phyloP scores from a whole-genome alignment of 139 green algal species.

The Klebsormidium nitens region DNA sequence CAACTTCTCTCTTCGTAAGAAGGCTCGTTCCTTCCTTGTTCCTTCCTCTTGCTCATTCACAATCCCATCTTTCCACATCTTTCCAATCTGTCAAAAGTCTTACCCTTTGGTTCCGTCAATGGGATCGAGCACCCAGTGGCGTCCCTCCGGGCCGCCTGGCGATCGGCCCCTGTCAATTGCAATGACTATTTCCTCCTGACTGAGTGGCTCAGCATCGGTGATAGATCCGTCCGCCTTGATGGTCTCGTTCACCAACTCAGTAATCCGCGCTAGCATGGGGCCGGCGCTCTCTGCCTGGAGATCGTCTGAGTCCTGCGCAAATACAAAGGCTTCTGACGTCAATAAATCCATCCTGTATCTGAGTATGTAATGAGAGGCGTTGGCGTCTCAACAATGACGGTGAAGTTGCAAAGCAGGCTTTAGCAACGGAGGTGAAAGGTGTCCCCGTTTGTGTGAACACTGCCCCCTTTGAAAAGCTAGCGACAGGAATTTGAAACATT shows the following conservation, averaged over 20 bases:
- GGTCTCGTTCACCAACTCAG: conserved; percentile 74
- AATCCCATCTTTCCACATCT: too few relatives aligned
- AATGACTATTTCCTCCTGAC: conserved; percentile 17
- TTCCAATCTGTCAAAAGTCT: too few relatives aligned
- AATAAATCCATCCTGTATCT: background rate
- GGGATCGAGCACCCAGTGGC: conserved; percentile 51
- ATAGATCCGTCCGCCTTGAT: conserved; percentile 8
- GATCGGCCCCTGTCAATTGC: conserved; percentile 43
- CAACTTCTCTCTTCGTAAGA: too few relatives aligned
- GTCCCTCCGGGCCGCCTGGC: conserved; percentile 29
- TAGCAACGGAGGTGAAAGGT: background rate
- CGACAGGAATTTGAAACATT: background rate
- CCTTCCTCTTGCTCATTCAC: too few relatives aligned
- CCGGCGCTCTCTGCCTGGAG: conserved; percentile 39
- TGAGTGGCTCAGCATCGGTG: background rate
- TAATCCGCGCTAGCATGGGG: conserved; percentile 74
- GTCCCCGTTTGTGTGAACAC: too few relatives aligned
- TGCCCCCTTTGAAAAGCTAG: too few relatives aligned
- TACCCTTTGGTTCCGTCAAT: conserved; percentile 49
- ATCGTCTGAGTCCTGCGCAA: conserved; percentile 31
- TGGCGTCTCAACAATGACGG: background rate
- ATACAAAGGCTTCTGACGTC: too few relatives aligned
- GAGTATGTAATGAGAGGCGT: background rate
- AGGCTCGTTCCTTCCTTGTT: too few relatives aligned
- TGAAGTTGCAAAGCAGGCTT: background rate